Evolutionary conservation across 768 basidiomycete genomes (phyloP), one percentile per base, ranked within the genome.

Genomic region (Trametes coccinea): DNA sequence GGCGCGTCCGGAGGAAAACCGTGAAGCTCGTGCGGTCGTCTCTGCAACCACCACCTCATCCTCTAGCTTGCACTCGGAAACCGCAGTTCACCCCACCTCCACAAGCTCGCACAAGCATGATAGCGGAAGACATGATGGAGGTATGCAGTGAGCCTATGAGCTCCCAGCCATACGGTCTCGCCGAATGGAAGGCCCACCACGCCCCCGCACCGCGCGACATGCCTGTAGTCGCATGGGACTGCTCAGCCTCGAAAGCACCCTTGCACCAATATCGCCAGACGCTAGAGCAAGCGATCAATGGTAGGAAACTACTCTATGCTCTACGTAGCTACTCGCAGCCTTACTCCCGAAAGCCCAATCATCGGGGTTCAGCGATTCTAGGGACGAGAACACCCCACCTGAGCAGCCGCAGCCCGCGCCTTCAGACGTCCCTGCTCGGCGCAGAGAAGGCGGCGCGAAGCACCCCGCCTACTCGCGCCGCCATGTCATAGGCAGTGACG

Each of bases 391-490:
- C 34, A 37, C 34, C 34, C 34, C 34, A 37, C 34, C 34, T 6
- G 41, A 43, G 14, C 41, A 13, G 8, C 7, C 41, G 8, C 5
- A 43, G 10, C 4, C 30, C 31, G 17, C 27, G 11, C 30, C 48
- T 5, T 14, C 13, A 5, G 11, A 16, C n/a, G 16, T 29, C 41
- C 34, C n/a, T 14, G 3, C 31, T 10, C 29, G 49, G 14, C 55
- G 48, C 8, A 31, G 37, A 7, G 40, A 44, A 17, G 49, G 44
- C 5, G 39, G 56, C 16, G 27, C 34, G 27, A 56, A 46, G n/a
- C 61, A 62, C 39, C 55, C 55, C 4, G 61, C 61, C 1, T 43
- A 51, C 13, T 34, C 4, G 17, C 27, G 43, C 1, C 33, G 61
- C 1, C 22, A 54, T 17, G 7, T 16, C 11, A 22, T 46, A 5